These are phyloP conservation scores for Citrullus amarus DNA, from an alignment of 306 rosid genomes.

Conservation along the genomic window DNA sequence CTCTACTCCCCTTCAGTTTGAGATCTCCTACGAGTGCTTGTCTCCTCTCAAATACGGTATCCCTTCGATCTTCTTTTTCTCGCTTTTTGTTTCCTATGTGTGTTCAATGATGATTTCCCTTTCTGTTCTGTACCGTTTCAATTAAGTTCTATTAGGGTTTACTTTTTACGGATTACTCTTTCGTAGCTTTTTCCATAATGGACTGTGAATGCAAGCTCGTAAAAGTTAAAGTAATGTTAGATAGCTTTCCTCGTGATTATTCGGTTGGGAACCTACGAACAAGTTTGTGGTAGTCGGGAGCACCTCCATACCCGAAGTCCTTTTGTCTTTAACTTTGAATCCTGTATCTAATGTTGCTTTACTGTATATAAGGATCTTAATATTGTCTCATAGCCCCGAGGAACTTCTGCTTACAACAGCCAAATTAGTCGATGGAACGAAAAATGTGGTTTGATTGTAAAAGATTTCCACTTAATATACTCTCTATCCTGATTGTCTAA, in stretches of 20 bases:
- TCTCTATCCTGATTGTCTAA: no score
- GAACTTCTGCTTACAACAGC: neutral
- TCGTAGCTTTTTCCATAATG: neutral
- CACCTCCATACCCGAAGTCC: neutral
- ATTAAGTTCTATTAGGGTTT: neutral
- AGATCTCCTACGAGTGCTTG: constrained; percentile 82
- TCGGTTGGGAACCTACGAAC: neutral
- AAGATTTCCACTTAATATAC: no score
- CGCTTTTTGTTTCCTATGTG: neutral
- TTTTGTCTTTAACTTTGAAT: neutral
- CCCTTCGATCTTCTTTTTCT: neutral
- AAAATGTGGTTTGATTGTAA: neutral
- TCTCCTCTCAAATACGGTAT: constrained; percentile 62
- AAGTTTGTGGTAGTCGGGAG: neutral
- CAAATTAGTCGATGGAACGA: neutral
- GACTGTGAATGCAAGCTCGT: neutral
- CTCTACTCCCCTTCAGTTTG: constrained; percentile 71
- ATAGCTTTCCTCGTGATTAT: neutral
- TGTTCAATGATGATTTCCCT: neutral
- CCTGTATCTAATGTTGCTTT: neutral
- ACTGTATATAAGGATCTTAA: neutral
- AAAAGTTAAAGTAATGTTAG: neutral
- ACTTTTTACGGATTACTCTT: neutral
- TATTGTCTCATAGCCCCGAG: neutral
- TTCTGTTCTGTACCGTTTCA: neutral